A percentile compares a stretch with the other conserved stretches of the same genome.
Conservation (phyloP, 768 basidiomycete genomes). For the Favolaschia claudopus region DNA sequence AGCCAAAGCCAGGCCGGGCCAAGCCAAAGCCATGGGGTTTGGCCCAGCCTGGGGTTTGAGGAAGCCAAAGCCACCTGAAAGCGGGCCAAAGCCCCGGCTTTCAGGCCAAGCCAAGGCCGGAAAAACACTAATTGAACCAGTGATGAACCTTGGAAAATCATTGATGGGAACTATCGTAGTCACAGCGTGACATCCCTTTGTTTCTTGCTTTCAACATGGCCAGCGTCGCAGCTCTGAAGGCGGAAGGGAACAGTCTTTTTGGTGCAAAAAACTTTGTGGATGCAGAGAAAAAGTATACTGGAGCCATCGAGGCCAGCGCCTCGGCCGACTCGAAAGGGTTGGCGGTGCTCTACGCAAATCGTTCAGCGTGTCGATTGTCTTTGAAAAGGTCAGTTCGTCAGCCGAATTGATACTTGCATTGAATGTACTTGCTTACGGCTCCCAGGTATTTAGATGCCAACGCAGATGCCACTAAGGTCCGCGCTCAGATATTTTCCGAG, state of each 20-base stretch:
- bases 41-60: no score
- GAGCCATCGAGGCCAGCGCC: constrained; percentile 15
- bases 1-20: no score
- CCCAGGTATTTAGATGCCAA: constrained; percentile 25
- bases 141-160: no score
- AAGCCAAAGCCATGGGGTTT: no score
- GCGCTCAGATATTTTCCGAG: neutral
- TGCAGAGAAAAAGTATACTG: constrained; percentile 19
- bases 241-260: constrained; percentile 22
- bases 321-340: constrained; percentile 4
- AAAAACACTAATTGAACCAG: no score
- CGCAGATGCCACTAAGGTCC: constrained; percentile 27
- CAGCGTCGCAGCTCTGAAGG: constrained; percentile 14
- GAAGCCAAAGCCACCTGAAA: no score
- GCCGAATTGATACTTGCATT: neutral
- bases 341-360: constrained; percentile 22
- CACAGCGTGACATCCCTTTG: neutral
- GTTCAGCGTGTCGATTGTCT: constrained; percentile 17
- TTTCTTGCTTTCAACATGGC: neutral
- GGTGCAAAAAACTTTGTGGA: constrained; percentile 3
- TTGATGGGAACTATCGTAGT: no score
- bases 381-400: constrained; percentile 14
- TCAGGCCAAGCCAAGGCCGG: no score
- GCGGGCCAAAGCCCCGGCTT: no score
- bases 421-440: neutral